Evolutionary conservation across 2,329 filamentous ascomycete genomes (phyloP), one percentile per base, ranked within the genome.

Genomic region (Hymenoscyphus occultus): DNA sequence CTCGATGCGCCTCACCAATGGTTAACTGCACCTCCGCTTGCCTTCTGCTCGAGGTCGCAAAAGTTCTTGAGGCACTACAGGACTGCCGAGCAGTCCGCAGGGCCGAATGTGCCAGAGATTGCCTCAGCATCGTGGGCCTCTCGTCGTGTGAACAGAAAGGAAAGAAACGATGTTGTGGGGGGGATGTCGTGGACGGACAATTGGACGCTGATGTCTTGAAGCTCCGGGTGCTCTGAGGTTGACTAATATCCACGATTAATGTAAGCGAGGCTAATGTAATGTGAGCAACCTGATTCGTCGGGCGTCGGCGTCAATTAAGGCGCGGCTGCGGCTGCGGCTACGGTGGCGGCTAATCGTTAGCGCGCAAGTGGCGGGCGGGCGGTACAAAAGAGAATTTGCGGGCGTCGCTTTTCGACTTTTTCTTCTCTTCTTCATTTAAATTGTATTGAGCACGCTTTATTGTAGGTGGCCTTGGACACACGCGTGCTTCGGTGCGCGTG

Each of bases 11-110:
- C 86, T 76, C 81, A 96, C 92, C 92, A 84, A 97, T 88, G 76
- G 94, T 99, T 80, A 99, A 87, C 86, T 97, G 93, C 76, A 99
- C 93, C 84, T 98, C 93, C 74, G 93, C 94, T 74, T 86, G 86
- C 79, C 92, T 87, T 80, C 85, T 86, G 76, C 86, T 80, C 72
- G 91, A 93, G 75, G 89, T 90, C 80, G 90, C 86, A 83, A 99
- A 97, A 75, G 90, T 82, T 81, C 93, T 88, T 78, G 87, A 84
- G 80, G 86, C 86, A 78, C 79, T 81, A 78, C 80, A 81, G 76
- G 81, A 81, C 76, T 82, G 83, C 77, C 82, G 82, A 80, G 84
- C 80, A 74, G 83, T 83, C 84, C 86, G 85, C 83, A 85, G 85
- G 81, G 86, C 83, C 83, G 86, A 87, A 81, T 86, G 86, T 80